phyloP scores from a whole-genome alignment of 1,284 basidiomycete species.

The Ustilago cynodontis region DNA sequence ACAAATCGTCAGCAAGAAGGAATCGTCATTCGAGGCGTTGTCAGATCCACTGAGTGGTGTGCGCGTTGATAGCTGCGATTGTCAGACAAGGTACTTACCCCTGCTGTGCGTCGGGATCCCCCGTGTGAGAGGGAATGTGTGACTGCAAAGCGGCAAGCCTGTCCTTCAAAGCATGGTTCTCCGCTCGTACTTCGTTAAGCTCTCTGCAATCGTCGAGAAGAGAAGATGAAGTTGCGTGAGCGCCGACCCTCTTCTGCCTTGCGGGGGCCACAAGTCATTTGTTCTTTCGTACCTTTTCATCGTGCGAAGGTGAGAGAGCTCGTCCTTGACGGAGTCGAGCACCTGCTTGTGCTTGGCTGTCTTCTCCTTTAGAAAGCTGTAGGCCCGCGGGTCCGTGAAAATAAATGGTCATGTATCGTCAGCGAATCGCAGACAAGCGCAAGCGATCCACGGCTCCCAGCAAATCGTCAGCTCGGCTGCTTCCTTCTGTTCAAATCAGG shows the following conservation, averaged over 20 bases:
- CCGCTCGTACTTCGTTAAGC: slow-evolving; percentile 10
- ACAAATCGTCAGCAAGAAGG: background rate
- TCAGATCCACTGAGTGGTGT: background rate
- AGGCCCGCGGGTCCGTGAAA: background rate
- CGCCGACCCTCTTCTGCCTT: background rate
- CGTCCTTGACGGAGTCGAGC: slow-evolving; percentile 28
- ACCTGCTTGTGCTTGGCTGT: slow-evolving; percentile 33
- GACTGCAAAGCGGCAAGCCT: slow-evolving; percentile 15
- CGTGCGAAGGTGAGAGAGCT: slow-evolving; percentile 14
- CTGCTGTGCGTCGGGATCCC: background rate
- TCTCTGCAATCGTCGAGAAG: slow-evolving; percentile 13
- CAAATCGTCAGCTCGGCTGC: background rate
- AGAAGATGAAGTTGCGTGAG: background rate
- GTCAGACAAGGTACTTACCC: background rate
- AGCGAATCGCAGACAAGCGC: background rate
- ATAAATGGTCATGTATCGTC: background rate
- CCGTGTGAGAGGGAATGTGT: background rate
- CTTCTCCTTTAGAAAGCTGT: slow-evolving; percentile 38
- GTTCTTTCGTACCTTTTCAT: slow-evolving; percentile 18
- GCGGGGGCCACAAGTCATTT: background rate
- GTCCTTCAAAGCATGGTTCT: slow-evolving; percentile 25
- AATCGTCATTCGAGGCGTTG: background rate
- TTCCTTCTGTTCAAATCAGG: background rate
- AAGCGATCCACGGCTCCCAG: too few relatives aligned
- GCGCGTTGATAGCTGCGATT: background rate